A percentile compares a stretch with the other conserved stretches of the same genome.
Evolutionary conservation across 176 grass and related monocot species (phyloP).

Genomic region (Bonia amplexicaulis): DNA sequence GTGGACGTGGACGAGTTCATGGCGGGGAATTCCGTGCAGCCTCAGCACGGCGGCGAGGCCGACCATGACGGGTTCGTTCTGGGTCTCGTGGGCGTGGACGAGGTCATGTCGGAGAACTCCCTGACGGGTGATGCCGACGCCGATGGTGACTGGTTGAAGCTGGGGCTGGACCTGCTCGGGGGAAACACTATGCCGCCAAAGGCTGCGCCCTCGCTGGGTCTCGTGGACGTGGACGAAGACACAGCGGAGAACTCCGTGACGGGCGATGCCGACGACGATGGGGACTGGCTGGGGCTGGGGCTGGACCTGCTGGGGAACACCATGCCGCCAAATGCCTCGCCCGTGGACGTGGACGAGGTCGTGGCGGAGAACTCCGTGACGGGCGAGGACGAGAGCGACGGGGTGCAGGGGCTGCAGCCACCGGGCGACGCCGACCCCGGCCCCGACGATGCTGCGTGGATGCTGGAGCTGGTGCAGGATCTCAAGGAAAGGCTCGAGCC

Average conservation of each 20-base stretch:
- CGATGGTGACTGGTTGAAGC: neutral
- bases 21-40: neutral
- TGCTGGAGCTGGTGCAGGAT: neutral
- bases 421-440: neutral
- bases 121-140: neutral
- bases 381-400: neutral
- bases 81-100: neutral
- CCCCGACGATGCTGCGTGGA: neutral
- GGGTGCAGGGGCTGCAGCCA: neutral
- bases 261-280: neutral
- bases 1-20: neutral
- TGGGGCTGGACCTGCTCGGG: neutral
- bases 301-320: too few relatives aligned
- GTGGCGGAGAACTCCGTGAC: constrained; percentile 17
- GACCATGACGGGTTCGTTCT: neutral
- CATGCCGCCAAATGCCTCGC: too few relatives aligned
- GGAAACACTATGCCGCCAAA: neutral
- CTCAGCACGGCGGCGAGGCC: neutral
- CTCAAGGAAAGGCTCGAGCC: neutral
- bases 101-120: neutral
- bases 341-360: neutral
- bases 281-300: neutral
- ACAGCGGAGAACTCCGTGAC: neutral
- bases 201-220: neutral
- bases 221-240: neutral